phyloP scores from a whole-genome alignment of 2,329 filamentous ascomycete species.

The Neonectria neomacrospora region DNA sequence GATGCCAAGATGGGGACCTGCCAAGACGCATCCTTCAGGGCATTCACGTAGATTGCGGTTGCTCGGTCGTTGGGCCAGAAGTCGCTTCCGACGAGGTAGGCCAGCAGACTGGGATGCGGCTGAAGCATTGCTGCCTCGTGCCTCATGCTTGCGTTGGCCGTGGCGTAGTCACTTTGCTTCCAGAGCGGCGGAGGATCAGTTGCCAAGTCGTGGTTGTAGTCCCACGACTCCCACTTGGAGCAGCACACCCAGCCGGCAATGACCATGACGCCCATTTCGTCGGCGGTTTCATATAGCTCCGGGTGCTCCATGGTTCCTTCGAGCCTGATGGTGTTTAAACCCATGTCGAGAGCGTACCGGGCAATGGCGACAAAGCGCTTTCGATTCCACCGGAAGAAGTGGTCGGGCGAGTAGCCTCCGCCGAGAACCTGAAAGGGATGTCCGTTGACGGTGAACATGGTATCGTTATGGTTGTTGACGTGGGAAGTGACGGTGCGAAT shows the following conservation, averaged over 20 bases:
- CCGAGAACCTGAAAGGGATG: too few relatives aligned
- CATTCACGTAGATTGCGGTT: slow-evolving; percentile 62
- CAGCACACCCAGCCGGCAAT: slow-evolving; percentile 74
- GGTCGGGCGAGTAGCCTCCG: too few relatives aligned
- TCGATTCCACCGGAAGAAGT: too few relatives aligned
- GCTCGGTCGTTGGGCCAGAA: slow-evolving; percentile 71
- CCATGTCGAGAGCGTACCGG: slow-evolving; percentile 67
- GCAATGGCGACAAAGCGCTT: slow-evolving; percentile 59
- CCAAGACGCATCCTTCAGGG: slow-evolving; percentile 48
- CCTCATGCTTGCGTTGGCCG: slow-evolving; percentile 64
- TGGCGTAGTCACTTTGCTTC: slow-evolving; percentile 52
- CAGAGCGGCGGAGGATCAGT: too few relatives aligned
- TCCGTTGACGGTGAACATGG: too few relatives aligned
- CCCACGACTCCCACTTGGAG: slow-evolving; percentile 72
- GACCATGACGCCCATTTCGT: slow-evolving; percentile 69
- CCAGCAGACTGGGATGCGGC: slow-evolving; percentile 67
- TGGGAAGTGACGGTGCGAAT: too few relatives aligned
- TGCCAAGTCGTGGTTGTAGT: too few relatives aligned
- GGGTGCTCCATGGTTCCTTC: slow-evolving; percentile 74
- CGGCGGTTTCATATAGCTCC: slow-evolving; percentile 67
- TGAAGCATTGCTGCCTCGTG: slow-evolving; percentile 72
- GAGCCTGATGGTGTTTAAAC: slow-evolving; percentile 70
- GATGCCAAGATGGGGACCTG: slow-evolving; percentile 36
- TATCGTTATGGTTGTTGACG: too few relatives aligned
- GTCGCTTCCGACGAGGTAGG: slow-evolving; percentile 70